Conservation (phyloP, 179 eudicot species). For the Carnegiea gigantea region DNA sequence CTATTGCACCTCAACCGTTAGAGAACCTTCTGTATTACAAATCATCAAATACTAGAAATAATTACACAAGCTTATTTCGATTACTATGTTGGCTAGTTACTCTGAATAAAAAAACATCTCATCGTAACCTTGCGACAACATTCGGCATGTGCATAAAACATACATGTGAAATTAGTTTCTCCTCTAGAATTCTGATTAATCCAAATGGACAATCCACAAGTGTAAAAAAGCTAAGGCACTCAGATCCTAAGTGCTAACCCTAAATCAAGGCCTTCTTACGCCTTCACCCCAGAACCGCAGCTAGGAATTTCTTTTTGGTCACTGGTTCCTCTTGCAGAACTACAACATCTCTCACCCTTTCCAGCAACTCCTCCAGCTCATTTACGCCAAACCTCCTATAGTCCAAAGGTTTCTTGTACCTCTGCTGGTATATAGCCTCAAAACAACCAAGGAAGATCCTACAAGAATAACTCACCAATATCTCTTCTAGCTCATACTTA, state of each 20-base stretch:
- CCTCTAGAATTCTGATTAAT: background rate
- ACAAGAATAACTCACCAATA: conserved; percentile 78
- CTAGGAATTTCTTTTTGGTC: conserved; percentile 62
- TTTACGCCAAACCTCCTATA: conserved; percentile 62
- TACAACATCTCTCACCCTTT: conserved; percentile 74
- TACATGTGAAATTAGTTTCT: conserved; percentile 22
- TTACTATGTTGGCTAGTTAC: conserved; percentile 34
- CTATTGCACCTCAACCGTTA: conserved; percentile 19
- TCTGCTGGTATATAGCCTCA: conserved; percentile 72
- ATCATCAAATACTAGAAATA: conserved; percentile 21
- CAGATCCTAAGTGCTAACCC: conserved; percentile 2
- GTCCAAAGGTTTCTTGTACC: conserved; percentile 70
- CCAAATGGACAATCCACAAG: background rate
- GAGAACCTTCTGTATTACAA: conserved; percentile 24
- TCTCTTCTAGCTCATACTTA: conserved; percentile 83
- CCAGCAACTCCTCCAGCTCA: conserved; percentile 63
- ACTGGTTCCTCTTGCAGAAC: conserved; percentile 60
- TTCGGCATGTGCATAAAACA: conserved; percentile 16
- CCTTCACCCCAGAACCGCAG: conserved; percentile 48
- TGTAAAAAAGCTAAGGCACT: background rate
- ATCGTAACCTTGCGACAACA: conserved; percentile 31
- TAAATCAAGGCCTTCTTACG: conserved; percentile 5
- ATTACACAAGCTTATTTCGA: conserved; percentile 20
- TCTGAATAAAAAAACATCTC: conserved; percentile 31
- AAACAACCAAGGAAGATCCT: conserved; percentile 58